Base-by-base conservation (phyloP, 345 rosid genomes). In the Pistacia atlantica region DNA sequence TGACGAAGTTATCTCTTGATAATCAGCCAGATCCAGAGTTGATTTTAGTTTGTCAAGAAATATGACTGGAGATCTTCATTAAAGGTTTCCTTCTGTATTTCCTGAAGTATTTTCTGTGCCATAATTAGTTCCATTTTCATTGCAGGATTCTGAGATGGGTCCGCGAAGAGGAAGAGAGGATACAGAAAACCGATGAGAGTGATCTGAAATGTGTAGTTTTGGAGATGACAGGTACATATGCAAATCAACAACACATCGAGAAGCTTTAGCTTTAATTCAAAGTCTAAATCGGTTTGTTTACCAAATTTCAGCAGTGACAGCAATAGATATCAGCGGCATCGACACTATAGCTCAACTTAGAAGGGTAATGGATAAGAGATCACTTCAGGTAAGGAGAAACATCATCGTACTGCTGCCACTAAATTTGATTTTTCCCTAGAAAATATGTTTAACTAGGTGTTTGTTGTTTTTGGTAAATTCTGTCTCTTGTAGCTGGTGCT, bases 141-240 rank as follows among this genome's bases (percentile, higher is more conserved):
- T 73, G 22, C 67, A 77, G 78, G 69, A 63, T 77, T 51, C 49
- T 70, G 42, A 69, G 78, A 74, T 77, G 84, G 81, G 45, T 81
- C 35, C 63, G 76, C 1, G 78, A 64, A 11, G 81, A 77, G 60
- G 78, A 77, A 67, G 48, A 62, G 9, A 58, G 79, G 67, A 70
- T 71, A 37, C 52, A 61, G 28, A 60, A 56, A 38, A 65, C 16
- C 3, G n/a, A 14, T 3, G 74, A 65, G 4, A 20, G 22, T 28
- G 45, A 18, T 25, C 38, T 75, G 16, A 75, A 65, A 57, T 75
- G 79, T 56, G 49, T 80, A 8, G 75, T 65, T 57, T 17, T 80
- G 55, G 79, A 75, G 16, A 28, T 71, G 76, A 71, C 63, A 13
- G 79, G 73, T 80, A 69, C 35, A 31, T 31, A 51, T 11, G 28